phyloP scores from a whole-genome alignment of 1,284 basidiomycete genomes.

The Puccinia novopanici region DNA sequence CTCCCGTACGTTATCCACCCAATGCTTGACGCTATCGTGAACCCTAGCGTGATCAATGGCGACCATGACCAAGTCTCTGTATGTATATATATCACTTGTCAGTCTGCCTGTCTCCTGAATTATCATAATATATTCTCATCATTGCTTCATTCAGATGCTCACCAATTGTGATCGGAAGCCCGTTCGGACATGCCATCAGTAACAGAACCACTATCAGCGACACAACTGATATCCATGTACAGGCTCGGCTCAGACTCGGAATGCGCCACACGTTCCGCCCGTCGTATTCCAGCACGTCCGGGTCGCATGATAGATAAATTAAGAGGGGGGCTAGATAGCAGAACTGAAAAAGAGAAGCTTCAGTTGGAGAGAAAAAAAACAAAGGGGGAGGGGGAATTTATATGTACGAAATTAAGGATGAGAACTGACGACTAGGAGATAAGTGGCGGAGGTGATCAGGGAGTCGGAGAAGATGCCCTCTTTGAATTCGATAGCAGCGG shows the following conservation, averaged over 20 bases:
- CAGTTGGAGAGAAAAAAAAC: not conserved
- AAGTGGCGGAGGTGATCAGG: constrained; percentile 43
- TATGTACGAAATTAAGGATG: not conserved
- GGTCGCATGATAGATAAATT: constrained; percentile 45
- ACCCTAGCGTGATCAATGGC: constrained; percentile 22
- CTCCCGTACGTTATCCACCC: constrained; percentile 44
- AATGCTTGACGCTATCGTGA: constrained; percentile 16
- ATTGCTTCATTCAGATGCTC: not conserved
- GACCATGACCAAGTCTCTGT: constrained; percentile 47
- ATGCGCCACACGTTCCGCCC: constrained; percentile 46
- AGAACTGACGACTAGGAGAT: constrained; percentile 35
- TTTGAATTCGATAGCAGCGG: constrained; percentile 26
- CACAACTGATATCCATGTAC: constrained; percentile 34
- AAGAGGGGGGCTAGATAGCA: constrained; percentile 37
- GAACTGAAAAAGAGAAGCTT: not conserved
- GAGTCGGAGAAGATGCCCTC: constrained; percentile 44
- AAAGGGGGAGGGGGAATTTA: not conserved
- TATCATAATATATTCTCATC: too few species aligned
- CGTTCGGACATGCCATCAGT: constrained; percentile 45
- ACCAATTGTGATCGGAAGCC: constrained; percentile 40
- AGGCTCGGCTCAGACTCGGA: constrained; percentile 32
- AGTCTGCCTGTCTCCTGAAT: not conserved
- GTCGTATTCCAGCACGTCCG: constrained; percentile 48
- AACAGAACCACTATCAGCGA: constrained; percentile 31
- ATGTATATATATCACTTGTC: not conserved